Conservation (phyloP, 176 grass and related monocot species). For the Oryza meridionalis region DNA sequence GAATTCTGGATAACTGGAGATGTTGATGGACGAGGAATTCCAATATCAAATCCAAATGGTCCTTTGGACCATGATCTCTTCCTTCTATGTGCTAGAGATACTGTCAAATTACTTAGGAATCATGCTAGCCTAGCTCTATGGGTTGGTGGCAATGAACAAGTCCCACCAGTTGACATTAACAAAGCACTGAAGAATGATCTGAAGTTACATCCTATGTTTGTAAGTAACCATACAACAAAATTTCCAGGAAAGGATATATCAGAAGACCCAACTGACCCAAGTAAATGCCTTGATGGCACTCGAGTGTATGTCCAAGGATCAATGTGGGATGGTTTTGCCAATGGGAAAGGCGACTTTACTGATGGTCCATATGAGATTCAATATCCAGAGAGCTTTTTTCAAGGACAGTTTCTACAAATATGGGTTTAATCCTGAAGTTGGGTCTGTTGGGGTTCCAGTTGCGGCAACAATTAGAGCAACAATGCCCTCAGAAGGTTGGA, state of each 20-base stretch:
- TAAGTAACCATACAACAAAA: conserved; percentile 23
- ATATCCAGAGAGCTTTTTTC: conserved; percentile 92
- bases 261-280: conserved; percentile 67
- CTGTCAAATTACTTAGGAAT: conserved; percentile 90
- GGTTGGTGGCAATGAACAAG: conserved; percentile 99
- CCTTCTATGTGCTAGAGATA: conserved; percentile 93
- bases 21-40: conserved; percentile 79
- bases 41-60: conserved; percentile 80
- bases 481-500: conserved; percentile 93
- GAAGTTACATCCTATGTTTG: conserved; percentile 77
- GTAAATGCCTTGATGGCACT: conserved; percentile 89
- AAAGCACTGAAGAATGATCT: conserved; percentile 72
- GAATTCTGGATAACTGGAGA: conserved; percentile 99
- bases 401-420: conserved; percentile 78
- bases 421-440: conserved; percentile 97
- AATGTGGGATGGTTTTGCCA: conserved; percentile 98
- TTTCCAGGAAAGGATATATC: conserved; percentile 31
- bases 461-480: conserved; percentile 90
- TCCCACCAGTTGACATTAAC: conserved; percentile 86
- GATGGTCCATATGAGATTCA: conserved; percentile 99
- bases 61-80: conserved; percentile 96
- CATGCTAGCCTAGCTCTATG: conserved; percentile 91
- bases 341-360: conserved; percentile 74
- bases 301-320: conserved; percentile 91
- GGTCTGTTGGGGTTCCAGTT: conserved; percentile 85